Evolutionary conservation across 1,284 basidiomycete species (phyloP), one percentile per base, ranked within the genome.

Genomic region (Agaricales sp.): DNA sequence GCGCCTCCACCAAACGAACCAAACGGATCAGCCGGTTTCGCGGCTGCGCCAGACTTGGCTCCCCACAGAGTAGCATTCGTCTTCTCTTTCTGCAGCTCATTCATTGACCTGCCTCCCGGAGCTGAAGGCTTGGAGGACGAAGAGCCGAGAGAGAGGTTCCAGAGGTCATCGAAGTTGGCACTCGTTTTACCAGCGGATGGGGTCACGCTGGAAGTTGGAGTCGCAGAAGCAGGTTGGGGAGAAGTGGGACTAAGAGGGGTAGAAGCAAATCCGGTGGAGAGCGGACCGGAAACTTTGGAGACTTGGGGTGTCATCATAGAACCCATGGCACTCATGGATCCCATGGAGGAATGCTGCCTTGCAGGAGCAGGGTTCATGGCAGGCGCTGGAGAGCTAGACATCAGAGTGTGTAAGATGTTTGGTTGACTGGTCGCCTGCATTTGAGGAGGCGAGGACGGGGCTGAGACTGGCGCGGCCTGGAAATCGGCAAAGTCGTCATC

Each of bases 401-500:
- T 35, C 11, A 35, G 8, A n/a, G n/a, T n/a, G n/a, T n/a, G n/a
- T n/a, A n/a, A n/a, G n/a, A n/a, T n/a, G n/a, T n/a, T n/a, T 11
- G 30, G 30, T n/a, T 35, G 30, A 11, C 21, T 56, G 49, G 48
- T 54, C 53, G 46, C 59, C 3, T 55, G 61, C 4, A 55, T 52
- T 6, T 60, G 53, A 21, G 57, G 52, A 37, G 41, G 26, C n/a
- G 14, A 30, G 25, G 67, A 54, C 6, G 60, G 57, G 2, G 67
- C 57, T 2, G 68, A 61, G 0, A 78, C 65, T 1, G 86, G 83
- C 1, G 90, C 88, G 47, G 78, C 79, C 67, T 93, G 85, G 73
- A 95, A 96, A 63, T 94, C 92, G 53, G 82, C 87, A 63, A 96
- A 95, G 53, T 96, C 92, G 58, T 95, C 92, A 61, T 87, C 83